phyloP scores from a whole-genome alignment of 192 early-diverging fungal genomes.

The Podila verticillata region DNA sequence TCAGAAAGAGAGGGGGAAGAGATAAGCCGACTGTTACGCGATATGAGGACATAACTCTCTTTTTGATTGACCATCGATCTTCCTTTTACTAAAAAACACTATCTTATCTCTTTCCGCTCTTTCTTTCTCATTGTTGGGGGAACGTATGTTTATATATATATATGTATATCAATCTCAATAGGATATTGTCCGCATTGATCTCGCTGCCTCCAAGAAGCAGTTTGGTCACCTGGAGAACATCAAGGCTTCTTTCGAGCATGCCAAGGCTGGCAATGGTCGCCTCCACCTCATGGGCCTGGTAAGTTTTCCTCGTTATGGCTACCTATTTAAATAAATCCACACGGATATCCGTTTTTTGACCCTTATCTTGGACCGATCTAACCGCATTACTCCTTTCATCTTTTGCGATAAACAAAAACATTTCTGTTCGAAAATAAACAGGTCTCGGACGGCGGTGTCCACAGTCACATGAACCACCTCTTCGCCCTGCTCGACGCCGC shows the following conservation, averaged over 20 bases:
- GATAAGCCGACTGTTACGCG: conserved; percentile 15
- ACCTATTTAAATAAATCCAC: neutral
- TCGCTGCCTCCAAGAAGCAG: conserved; percentile 86
- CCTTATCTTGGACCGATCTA: conserved; percentile 7
- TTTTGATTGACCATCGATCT: neutral
- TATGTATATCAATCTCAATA: conserved; percentile 14
- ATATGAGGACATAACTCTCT: conserved; percentile 34
- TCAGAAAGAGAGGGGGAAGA: neutral
- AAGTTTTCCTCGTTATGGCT: conserved; percentile 6
- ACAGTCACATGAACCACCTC: conserved; percentile 95
- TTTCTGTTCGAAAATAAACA: neutral
- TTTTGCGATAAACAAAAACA: neutral
- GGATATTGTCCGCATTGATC: conserved; percentile 99
- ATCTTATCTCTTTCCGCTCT: neutral
- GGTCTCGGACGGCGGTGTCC: conserved; percentile 98
- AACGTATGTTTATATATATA: neutral
- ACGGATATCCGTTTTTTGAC: neutral
- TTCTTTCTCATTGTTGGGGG: neutral
- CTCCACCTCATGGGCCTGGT: conserved; percentile 95
- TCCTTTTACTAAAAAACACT: neutral
- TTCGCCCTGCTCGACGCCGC: conserved; percentile 84
- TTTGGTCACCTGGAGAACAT: conserved; percentile 80
- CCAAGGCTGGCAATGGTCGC: conserved; percentile 85
- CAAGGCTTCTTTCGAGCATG: conserved; percentile 83
- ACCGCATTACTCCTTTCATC: neutral